These are phyloP conservation scores for Saccharomyces hybrid DNA, from an alignment of 1,139 yeast species.

Conservation along the genomic window DNA sequence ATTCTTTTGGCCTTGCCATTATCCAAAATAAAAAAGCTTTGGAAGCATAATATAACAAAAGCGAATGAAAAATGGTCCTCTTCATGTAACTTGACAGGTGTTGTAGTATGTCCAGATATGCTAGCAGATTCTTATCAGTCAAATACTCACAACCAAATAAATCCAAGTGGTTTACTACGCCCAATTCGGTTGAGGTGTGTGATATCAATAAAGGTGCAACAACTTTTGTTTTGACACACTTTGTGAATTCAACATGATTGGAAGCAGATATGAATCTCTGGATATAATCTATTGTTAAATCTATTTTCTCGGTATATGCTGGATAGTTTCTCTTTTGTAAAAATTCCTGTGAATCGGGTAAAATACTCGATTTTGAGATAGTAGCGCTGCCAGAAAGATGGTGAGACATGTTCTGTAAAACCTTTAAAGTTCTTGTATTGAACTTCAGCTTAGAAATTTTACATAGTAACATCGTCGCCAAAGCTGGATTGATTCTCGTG, in stretches of 20 bases:
- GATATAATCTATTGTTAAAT: constrained; percentile 22
- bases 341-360: constrained; percentile 17
- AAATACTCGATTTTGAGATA: constrained; percentile 10
- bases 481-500: constrained; percentile 11
- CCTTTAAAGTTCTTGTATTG: constrained; percentile 15
- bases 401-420: constrained; percentile 16
- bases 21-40: constrained; percentile 28
- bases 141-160: constrained; percentile 24
- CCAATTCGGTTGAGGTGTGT: constrained; percentile 17
- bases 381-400: constrained; percentile 16
- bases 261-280: constrained; percentile 28
- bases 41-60: constrained; percentile 24
- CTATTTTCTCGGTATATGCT: constrained; percentile 18
- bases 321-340: constrained; percentile 13
- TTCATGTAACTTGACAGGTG: constrained; percentile 19
- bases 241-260: constrained; percentile 22
- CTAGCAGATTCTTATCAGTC: constrained; percentile 18
- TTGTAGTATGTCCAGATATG: constrained; percentile 20
- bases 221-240: constrained; percentile 17
- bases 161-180: constrained; percentile 21
- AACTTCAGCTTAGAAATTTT: constrained; percentile 18
- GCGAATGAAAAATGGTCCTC: constrained; percentile 21
- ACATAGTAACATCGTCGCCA: constrained; percentile 16
- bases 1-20: constrained; percentile 29
- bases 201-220: constrained; percentile 18